A percentile compares a stretch with the other conserved stretches of the same genome.
These are phyloP conservation scores for Hanseniaspora guilliermondii DNA, from an alignment of 805 yeast species.

Conservation along the genomic window DNA sequence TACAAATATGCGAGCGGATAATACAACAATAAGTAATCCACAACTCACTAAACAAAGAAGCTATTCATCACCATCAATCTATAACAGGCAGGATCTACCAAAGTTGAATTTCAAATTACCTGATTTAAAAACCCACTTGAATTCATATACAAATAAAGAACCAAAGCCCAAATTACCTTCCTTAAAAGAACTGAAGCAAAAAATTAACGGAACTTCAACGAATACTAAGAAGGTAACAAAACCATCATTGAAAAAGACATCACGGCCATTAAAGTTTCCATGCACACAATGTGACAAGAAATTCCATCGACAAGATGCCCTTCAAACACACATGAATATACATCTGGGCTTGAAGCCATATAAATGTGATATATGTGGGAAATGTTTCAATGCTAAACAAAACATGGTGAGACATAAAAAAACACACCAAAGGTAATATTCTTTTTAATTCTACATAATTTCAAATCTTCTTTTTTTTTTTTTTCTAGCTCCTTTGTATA, in stretches of 20 bases:
- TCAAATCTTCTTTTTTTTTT: background rate
- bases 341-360: constrained; percentile 10
- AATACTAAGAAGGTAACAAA: background rate
- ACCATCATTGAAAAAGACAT: background rate
- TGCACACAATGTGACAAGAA: constrained; percentile 2
- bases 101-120: background rate
- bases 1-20: background rate
- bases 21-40: background rate
- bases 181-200: background rate
- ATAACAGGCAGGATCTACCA: background rate
- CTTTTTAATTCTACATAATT: background rate
- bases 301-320: constrained; percentile 6
- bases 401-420: constrained; percentile 9
- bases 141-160: no score
- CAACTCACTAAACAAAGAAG: background rate
- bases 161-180: background rate
- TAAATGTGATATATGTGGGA: background rate
- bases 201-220: background rate
- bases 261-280: background rate
- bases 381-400: constrained; percentile 6
- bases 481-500: background rate
- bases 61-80: background rate
- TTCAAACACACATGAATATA: constrained; percentile 12
- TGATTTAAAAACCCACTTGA: background rate
- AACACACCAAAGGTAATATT: background rate